Base-by-base conservation (phyloP, 495 filamentous ascomycete species). In the Penicillium simplicissimum region DNA sequence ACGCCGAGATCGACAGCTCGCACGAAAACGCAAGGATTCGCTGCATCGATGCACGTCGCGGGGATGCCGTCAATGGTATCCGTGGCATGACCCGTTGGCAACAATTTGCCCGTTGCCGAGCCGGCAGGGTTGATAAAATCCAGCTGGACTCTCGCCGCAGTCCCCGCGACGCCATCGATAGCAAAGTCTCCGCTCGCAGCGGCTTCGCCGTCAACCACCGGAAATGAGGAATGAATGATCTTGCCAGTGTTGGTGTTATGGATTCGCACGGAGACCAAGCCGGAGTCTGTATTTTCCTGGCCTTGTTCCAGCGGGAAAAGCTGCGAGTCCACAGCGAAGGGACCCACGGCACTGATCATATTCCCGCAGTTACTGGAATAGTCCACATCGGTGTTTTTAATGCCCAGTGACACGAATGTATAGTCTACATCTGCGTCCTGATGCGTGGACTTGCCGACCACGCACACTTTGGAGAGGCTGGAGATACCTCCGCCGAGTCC, bases 331-430 rank as follows among this genome's bases (percentile, higher is more conserved):
- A 87, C 75, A 1, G 86, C 84, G 62, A 82, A 87, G 0, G 89
- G 87, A 0, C 90, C 89, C 52, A 93, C 82, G 0, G 87, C 82
- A 28, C 81, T 78, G 0, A 74, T 82, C 87, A 92, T 90, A 62
- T 91, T 92, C 8, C 89, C 89, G 63, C 89, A 92, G 67, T 90
- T 92, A 13, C 87, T 85, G 1, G 84, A 84, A 59, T 84, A 82
- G 69, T 92, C 88, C 2, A 91, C 76, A 14, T 73, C 67, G 9
- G 71, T 74, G 58, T 85, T 81, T 45, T 77, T 77, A 55, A 92
- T 79, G 0, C 88, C 88, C 2, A 92, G 79, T 25, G 87, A 84
- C 4, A 87, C 83, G 60, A 92, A 92, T 0, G 88, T 91, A 63
- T 87, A 92, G 52, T 92, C 88, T 17, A 91, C 76, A 56, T 91